These are phyloP conservation scores for Aspergillus kassunensis DNA, from an alignment of 495 filamentous ascomycete species.

Conservation along the genomic window DNA sequence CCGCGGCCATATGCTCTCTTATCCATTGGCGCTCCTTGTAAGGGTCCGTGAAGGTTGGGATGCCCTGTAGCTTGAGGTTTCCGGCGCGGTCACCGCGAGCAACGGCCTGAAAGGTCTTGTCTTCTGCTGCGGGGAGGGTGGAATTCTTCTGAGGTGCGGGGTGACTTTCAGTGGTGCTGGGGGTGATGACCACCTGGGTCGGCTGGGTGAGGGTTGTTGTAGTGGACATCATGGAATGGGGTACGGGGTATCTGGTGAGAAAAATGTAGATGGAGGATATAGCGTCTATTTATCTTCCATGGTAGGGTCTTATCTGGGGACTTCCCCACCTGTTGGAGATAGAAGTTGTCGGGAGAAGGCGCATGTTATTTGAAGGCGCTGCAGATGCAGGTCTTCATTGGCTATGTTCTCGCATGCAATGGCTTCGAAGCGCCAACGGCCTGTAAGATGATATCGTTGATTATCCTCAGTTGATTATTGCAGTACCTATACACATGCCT, in stretches of 20 bases:
- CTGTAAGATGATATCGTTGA: no score
- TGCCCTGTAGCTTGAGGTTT: conserved; percentile 46
- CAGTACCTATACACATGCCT: conserved; percentile 1
- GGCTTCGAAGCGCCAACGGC: no score
- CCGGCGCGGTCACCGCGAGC: conserved; percentile 39
- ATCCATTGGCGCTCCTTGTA: conserved; percentile 62
- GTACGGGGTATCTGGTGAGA: background rate
- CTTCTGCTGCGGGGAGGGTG: conserved; percentile 7
- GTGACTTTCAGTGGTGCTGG: background rate
- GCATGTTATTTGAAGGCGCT: conserved; percentile 9
- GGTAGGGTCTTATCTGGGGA: background rate
- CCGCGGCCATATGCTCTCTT: conserved; percentile 68
- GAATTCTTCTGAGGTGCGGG: background rate
- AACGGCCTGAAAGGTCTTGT: conserved; percentile 31
- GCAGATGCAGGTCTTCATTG: conserved; percentile 3
- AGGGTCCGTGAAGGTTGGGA: conserved; percentile 55
- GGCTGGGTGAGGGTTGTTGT: background rate
- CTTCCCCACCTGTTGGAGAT: conserved; percentile 1
- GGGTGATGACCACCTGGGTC: conserved; percentile 4
- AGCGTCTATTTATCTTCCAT: no score
- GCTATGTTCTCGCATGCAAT: background rate
- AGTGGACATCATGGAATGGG: background rate
- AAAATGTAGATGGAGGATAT: background rate
- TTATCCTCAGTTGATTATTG: no score
- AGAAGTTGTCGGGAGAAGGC: conserved; percentile 8